A percentile compares a stretch with the other conserved stretches of the same genome.
phyloP scores from a whole-genome alignment of 2,329 filamentous ascomycete genomes.

The Onygenales sp. region DNA sequence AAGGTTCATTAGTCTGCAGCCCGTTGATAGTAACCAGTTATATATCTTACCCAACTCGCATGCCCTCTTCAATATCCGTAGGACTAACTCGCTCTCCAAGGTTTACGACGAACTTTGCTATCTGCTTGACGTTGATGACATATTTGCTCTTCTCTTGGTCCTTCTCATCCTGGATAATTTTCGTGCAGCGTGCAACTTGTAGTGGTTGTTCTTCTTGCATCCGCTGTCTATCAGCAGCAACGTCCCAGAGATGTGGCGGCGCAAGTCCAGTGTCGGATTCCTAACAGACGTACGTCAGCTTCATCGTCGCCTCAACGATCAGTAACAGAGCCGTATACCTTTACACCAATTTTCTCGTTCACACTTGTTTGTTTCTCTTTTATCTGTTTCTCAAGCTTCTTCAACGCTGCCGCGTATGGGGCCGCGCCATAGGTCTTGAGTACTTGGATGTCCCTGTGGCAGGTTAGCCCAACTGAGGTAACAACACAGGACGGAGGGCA shows the following conservation, averaged over 20 bases:
- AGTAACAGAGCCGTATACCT: conserved; percentile 20
- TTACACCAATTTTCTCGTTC: conserved; percentile 86
- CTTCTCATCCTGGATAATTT: conserved; percentile 96
- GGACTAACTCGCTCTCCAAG: conserved; percentile 93
- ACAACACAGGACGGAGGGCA: background rate
- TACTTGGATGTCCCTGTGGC: conserved; percentile 85
- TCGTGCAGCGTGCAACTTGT: conserved; percentile 95
- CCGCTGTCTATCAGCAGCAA: conserved; percentile 92
- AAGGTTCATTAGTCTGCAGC: conserved; percentile 7
- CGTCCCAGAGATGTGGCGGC: conserved; percentile 97
- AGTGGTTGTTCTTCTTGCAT: conserved; percentile 98
- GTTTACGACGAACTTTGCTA: conserved; percentile 98
- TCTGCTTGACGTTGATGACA: conserved; percentile 99
- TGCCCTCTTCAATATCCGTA: conserved; percentile 98
- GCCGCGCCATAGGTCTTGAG: conserved; percentile 98
- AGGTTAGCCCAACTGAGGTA: conserved; percentile 19
- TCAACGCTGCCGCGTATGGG: conserved; percentile 84
- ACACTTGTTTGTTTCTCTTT: conserved; percentile 98
- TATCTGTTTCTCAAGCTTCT: conserved; percentile 98
- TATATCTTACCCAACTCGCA: conserved; percentile 69
- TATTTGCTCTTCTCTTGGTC: conserved; percentile 98
- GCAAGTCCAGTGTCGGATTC: conserved; percentile 98
- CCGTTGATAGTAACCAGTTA: background rate
- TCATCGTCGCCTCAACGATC: background rate
- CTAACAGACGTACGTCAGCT: conserved; percentile 33